phyloP scores from a whole-genome alignment of 2,329 filamentous ascomycete species.

The Phymatotrichopsis omnivora region DNA sequence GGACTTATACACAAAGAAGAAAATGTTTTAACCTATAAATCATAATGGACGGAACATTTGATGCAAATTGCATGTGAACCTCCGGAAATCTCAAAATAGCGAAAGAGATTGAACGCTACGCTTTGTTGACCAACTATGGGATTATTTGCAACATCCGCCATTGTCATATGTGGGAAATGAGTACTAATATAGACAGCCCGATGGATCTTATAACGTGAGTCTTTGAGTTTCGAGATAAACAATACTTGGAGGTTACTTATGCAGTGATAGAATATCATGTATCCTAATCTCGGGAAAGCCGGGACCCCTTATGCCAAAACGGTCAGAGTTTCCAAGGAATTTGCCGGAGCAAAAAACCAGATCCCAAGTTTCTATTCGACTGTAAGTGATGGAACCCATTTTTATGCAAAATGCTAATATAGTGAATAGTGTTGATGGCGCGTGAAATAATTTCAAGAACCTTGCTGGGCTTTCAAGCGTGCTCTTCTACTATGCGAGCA shows the following conservation, averaged over 20 bases:
- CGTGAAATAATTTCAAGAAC: constrained; percentile 34
- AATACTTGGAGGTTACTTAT: no score
- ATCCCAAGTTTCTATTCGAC: constrained; percentile 54
- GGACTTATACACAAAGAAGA: no score
- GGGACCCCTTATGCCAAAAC: constrained; percentile 57
- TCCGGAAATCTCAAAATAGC: no score
- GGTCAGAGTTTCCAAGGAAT: constrained; percentile 47
- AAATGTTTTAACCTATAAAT: no score
- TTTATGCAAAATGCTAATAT: background rate
- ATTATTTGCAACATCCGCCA: constrained; percentile 61
- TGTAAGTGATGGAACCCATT: constrained; percentile 3
- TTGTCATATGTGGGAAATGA: constrained; percentile 53
- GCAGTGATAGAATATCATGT: constrained; percentile 48
- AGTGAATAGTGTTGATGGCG: constrained; percentile 45
- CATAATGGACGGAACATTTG: no score
- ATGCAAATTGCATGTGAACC: no score
- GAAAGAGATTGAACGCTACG: no score
- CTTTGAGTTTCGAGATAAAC: no score
- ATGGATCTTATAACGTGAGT: constrained; percentile 64
- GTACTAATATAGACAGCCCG: constrained; percentile 55
- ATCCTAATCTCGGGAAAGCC: constrained; percentile 56
- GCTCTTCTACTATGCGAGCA: constrained; percentile 63
- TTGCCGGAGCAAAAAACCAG: constrained; percentile 55
- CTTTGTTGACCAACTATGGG: constrained; percentile 61
- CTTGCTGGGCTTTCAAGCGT: constrained; percentile 56